phyloP scores from a whole-genome alignment of 768 basidiomycete species.

The Mycena belliarum region DNA sequence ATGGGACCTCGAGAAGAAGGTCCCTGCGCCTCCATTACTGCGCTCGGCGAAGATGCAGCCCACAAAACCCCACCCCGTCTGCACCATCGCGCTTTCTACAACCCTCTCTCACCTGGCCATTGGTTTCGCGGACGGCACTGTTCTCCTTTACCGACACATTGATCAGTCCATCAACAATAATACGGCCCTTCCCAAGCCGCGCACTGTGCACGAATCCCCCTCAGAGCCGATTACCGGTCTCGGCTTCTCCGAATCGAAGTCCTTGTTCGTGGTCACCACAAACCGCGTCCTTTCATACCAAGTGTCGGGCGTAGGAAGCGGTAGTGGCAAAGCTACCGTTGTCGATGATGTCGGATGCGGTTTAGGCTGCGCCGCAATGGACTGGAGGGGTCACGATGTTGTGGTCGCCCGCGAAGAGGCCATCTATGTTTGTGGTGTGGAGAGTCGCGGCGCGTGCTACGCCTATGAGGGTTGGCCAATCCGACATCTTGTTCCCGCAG shows the following conservation, averaged over 20 bases:
- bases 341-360: conserved; percentile 88
- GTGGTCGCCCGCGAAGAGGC: conserved; percentile 91
- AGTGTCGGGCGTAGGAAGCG: conserved; percentile 69
- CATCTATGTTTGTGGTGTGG: conserved; percentile 80
- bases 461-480: conserved; percentile 80
- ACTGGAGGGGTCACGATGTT: conserved; percentile 70
- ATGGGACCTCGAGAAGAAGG: conserved; percentile 82
- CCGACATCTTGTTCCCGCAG: neutral
- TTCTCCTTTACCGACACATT: conserved; percentile 87
- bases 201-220: conserved; percentile 79
- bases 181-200: conserved; percentile 81
- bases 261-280: conserved; percentile 88
- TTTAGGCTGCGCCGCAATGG: conserved; percentile 83
- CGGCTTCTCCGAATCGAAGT: conserved; percentile 76
- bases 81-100: conserved; percentile 76
- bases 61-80: conserved; percentile 80
- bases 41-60: conserved; percentile 78
- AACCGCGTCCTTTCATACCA: conserved; percentile 78
- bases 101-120: conserved; percentile 84
- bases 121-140: conserved; percentile 93
- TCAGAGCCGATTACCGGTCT: conserved; percentile 92
- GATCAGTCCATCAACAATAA: conserved; percentile 85
- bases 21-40: conserved; percentile 59
- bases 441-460: conserved; percentile 81
- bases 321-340: conserved; percentile 56